A percentile compares a stretch with the other conserved stretches of the same genome.
Conservation (phyloP, 306 rosid genomes). For the Fagus crenata region DNA sequence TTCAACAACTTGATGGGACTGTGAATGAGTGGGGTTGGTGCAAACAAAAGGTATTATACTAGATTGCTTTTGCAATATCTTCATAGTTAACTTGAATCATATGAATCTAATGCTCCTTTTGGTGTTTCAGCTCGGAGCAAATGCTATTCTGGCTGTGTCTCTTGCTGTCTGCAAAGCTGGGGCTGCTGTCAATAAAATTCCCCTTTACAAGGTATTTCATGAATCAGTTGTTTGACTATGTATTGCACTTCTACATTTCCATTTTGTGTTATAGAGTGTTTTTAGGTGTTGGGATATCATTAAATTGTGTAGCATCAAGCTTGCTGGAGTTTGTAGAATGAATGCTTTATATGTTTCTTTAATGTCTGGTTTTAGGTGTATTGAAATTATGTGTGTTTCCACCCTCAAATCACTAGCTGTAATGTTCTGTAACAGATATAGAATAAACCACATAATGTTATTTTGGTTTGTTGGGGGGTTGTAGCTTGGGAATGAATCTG, state of each 20-base stretch:
- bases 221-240: neutral
- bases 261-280: neutral
- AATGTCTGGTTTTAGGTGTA: neutral
- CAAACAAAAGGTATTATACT: conserved; percentile 73
- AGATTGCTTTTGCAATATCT: neutral
- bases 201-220: conserved; percentile 78
- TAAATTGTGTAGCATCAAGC: neutral
- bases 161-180: conserved; percentile 98
- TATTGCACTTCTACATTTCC: neutral
- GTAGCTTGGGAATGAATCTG: conserved; percentile 14
- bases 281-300: neutral
- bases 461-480: neutral
- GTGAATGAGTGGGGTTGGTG: conserved; percentile 99
- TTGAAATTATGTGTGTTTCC: neutral
- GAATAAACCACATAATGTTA: neutral
- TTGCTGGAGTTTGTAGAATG: neutral
- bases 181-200: conserved; percentile 70
- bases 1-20: conserved; percentile 95
- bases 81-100: neutral
- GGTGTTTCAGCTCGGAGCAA: conserved; percentile 85
- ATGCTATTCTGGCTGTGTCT: conserved; percentile 92
- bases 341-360: neutral
- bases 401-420: neutral
- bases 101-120: conserved; percentile 7
- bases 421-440: neutral